phyloP scores from a whole-genome alignment of 331 rosid species.

The Quercus tomentella region DNA sequence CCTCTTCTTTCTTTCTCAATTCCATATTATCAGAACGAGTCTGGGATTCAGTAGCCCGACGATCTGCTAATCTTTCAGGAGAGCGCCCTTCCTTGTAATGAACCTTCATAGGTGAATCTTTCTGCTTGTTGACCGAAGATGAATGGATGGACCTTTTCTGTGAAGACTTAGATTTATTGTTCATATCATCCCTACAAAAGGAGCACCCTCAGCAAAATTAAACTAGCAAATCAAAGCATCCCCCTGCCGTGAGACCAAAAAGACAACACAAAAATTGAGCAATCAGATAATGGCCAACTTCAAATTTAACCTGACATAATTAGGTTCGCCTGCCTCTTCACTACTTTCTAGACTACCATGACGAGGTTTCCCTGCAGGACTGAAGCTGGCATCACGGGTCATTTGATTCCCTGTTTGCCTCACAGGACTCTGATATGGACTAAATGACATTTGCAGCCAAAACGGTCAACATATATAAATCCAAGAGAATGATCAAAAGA shows the following conservation, averaged over 20 bases:
- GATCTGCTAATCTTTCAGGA: conserved; percentile 43
- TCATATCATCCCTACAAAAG: conserved; percentile 44
- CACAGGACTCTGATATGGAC: conserved; percentile 39
- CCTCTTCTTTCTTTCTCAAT: conserved; percentile 38
- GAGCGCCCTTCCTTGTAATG: conserved; percentile 32
- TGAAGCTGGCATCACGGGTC: conserved; percentile 37
- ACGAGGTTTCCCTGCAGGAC: conserved; percentile 51
- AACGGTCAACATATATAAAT: conserved; percentile 8
- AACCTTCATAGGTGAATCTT: conserved; percentile 38
- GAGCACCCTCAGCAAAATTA: neutral
- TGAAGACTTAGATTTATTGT: conserved; percentile 36
- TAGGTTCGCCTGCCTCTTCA: conserved; percentile 45
- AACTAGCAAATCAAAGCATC: conserved; percentile 9
- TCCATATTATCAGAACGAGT: conserved; percentile 25
- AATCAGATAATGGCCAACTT: conserved; percentile 9
- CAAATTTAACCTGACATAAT: conserved; percentile 33
- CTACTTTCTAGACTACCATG: conserved; percentile 37
- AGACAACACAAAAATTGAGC: conserved; percentile 3
- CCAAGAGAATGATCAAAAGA: conserved; percentile 10
- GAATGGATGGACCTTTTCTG: conserved; percentile 34
- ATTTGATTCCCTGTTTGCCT: conserved; percentile 40
- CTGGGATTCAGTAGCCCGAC: conserved; percentile 21
- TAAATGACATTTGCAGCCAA: conserved; percentile 27
- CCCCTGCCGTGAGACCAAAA: neutral
- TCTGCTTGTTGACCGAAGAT: conserved; percentile 37